These are phyloP conservation scores for Pichia sp. DNA, from an alignment of 1,139 yeast species.

Conservation along the genomic window DNA sequence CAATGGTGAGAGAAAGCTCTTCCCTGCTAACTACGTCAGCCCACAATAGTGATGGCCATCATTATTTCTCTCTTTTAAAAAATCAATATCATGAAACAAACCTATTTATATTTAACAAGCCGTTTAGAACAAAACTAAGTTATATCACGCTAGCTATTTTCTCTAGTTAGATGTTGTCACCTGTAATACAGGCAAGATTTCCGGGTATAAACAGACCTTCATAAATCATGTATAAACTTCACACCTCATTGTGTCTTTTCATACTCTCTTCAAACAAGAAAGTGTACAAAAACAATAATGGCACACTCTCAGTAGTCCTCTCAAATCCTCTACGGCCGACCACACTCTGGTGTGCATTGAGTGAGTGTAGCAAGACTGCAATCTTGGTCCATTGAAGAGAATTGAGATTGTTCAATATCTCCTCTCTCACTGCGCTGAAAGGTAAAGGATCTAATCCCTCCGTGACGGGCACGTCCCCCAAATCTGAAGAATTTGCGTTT, in stretches of 20 bases:
- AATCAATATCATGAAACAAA: neutral
- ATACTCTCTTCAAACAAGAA: constrained; percentile 13
- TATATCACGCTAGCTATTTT: no score
- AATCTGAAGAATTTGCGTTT: constrained; percentile 11
- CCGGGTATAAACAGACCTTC: no score
- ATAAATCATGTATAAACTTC: no score
- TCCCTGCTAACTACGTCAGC: constrained; percentile 85
- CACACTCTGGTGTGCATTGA: constrained; percentile 70
- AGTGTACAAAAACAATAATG: constrained; percentile 47
- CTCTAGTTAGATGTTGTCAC: no score
- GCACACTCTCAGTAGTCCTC: constrained; percentile 47
- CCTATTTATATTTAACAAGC: neutral
- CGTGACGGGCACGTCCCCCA: constrained; percentile 18
- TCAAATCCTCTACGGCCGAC: constrained; percentile 59
- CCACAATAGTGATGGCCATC: constrained; percentile 24
- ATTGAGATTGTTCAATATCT: constrained; percentile 46
- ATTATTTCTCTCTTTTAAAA: neutral
- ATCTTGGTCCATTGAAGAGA: constrained; percentile 56
- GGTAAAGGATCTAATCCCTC: constrained; percentile 18
- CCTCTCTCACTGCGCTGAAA: constrained; percentile 35
- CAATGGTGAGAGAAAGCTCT: constrained; percentile 71
- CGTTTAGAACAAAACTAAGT: no score
- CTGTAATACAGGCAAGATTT: no score
- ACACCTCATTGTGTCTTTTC: neutral
- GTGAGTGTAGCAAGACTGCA: constrained; percentile 55